Conservation (phyloP, 129 eudicot genomes). For the Kitagawia praeruptora region DNA sequence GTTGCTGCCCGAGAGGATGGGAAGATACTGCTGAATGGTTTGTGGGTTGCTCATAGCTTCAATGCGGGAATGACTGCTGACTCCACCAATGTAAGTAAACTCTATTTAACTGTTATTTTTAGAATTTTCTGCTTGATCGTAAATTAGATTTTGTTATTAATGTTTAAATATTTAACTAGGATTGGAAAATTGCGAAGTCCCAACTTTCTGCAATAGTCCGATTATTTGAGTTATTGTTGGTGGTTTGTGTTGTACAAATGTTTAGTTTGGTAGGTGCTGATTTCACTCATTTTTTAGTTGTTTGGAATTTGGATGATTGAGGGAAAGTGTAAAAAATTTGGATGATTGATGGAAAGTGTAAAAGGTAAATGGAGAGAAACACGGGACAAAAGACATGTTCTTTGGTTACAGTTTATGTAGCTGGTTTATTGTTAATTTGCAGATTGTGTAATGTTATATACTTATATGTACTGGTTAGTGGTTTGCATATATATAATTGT, state of each 20-base stretch:
- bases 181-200: background rate
- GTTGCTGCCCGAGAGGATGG: conserved; percentile 69
- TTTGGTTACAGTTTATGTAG: background rate
- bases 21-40: conserved; percentile 45
- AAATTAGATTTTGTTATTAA: background rate
- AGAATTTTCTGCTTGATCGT: background rate
- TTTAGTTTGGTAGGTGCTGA: background rate
- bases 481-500: too few relatives aligned
- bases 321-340: too few relatives aligned
- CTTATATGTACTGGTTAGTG: too few relatives aligned
- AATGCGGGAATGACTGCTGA: conserved; percentile 48
- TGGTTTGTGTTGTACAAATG: background rate
- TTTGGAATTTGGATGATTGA: background rate
- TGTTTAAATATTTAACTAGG: background rate
- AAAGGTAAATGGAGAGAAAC: background rate
- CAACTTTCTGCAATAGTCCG: background rate
- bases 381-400: background rate
- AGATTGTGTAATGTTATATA: too few relatives aligned
- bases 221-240: background rate
- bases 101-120: background rate
- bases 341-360: background rate
- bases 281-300: background rate
- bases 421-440: background rate
- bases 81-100: conserved; percentile 39
- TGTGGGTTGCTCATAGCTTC: conserved; percentile 73